A percentile compares a stretch with the other conserved stretches of the same genome.
Evolutionary conservation across 176 grass and related monocot species (phyloP).

Genomic region (Chloris gayana): DNA sequence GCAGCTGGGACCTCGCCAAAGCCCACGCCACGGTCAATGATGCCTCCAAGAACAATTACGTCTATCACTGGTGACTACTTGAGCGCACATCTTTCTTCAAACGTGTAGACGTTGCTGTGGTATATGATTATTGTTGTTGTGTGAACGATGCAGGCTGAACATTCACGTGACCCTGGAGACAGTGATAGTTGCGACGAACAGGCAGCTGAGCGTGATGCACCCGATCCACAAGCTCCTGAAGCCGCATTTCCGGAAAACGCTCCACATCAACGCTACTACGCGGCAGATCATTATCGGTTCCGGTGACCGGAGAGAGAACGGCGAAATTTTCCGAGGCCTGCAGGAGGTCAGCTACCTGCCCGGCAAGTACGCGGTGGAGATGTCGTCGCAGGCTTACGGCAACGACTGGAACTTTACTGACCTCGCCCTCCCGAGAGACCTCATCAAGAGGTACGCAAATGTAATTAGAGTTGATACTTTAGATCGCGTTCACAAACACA

Average conservation of each 20-base stretch:
- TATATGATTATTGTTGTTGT: too few relatives aligned
- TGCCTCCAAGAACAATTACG: slow-evolving; percentile 48
- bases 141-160: slow-evolving; percentile 38
- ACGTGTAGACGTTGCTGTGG: too few relatives aligned
- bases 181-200: slow-evolving; percentile 49
- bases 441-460: slow-evolving; percentile 47
- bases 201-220: slow-evolving; percentile 54
- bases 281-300: slow-evolving; percentile 45
- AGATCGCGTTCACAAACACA: too few relatives aligned
- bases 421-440: slow-evolving; percentile 52
- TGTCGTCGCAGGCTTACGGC: slow-evolving; percentile 42
- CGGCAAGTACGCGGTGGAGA: too few relatives aligned
- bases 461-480: too few relatives aligned
- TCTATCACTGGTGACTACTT: slow-evolving; percentile 62
- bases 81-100: too few relatives aligned
- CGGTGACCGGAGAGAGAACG: neutral
- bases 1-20: slow-evolving; percentile 54
- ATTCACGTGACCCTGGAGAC: slow-evolving; percentile 56
- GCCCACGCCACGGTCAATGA: slow-evolving; percentile 52
- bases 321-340: slow-evolving; percentile 11
- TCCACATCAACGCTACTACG: slow-evolving; percentile 47
- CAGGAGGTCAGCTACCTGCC: slow-evolving; percentile 34
- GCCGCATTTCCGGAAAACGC: slow-evolving; percentile 49
- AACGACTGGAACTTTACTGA: slow-evolving; percentile 45
- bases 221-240: slow-evolving; percentile 51